Evolutionary conservation across 2,329 filamentous ascomycete genomes (phyloP).

Genomic region (Talaromyces funiculosus): DNA sequence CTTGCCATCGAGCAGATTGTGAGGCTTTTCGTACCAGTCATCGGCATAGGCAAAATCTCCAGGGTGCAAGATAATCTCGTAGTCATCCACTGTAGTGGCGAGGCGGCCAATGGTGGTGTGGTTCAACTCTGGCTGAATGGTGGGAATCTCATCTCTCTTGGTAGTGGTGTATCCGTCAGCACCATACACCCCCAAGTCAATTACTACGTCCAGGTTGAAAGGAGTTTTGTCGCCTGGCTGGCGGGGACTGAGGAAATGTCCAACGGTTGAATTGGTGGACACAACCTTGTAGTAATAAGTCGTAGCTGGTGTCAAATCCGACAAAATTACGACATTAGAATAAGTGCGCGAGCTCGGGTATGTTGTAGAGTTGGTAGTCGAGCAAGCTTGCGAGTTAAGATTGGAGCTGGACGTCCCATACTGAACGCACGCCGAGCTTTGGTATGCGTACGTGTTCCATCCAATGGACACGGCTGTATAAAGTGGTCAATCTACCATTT

Average conservation of each 20-base stretch:
- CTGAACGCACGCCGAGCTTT: constrained; percentile 45
- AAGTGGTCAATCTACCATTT: background rate
- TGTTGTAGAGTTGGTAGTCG: constrained; percentile 40
- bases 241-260: constrained; percentile 52
- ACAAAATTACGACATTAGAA: constrained; percentile 46
- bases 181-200: constrained; percentile 53
- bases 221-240: constrained; percentile 50
- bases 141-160: constrained; percentile 48
- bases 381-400: constrained; percentile 42
- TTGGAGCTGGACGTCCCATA: constrained; percentile 44
- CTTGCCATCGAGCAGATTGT: constrained; percentile 45
- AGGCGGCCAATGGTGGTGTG: constrained; percentile 56
- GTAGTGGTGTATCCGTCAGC: constrained; percentile 48
- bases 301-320: constrained; percentile 45
- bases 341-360: constrained; percentile 53
- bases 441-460: constrained; percentile 53
- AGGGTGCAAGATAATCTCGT: constrained; percentile 41
- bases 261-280: constrained; percentile 51
- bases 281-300: constrained; percentile 58
- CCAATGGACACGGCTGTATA: constrained; percentile 17
- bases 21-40: constrained; percentile 47
- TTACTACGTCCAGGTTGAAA: constrained; percentile 49
- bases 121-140: constrained; percentile 48
- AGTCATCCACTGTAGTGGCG: constrained; percentile 48
- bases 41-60: constrained; percentile 55